A percentile compares a stretch with the other conserved stretches of the same genome.
These are phyloP conservation scores for Kentomonas sorsogonicus DNA, from an alignment of 208 protist genomes.

Conservation along the genomic window DNA sequence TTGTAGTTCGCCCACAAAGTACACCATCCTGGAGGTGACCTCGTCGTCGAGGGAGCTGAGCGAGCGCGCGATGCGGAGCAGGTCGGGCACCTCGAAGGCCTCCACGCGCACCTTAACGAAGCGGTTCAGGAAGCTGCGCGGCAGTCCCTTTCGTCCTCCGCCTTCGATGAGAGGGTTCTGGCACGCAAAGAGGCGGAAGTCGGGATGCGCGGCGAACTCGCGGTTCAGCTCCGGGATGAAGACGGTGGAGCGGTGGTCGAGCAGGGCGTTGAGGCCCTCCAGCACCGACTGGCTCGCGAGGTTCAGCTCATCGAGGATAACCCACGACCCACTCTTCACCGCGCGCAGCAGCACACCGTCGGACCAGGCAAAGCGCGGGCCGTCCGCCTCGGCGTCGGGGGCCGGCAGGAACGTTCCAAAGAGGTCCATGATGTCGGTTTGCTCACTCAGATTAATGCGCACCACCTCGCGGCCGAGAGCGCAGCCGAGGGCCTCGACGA, in stretches of 20 bases:
- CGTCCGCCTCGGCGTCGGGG: constrained; percentile 21
- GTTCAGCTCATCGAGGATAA: constrained; percentile 99
- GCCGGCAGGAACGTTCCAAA: constrained; percentile 88
- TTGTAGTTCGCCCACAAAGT: constrained; percentile 92
- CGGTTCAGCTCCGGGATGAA: constrained; percentile 92
- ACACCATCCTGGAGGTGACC: too few species aligned
- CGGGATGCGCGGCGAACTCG: constrained; percentile 73
- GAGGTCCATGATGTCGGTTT: constrained; percentile 99
- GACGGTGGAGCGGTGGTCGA: constrained; percentile 98
- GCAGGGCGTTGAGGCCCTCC: constrained; percentile 99
- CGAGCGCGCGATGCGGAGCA: constrained; percentile 79
- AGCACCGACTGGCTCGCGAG: constrained; percentile 99
- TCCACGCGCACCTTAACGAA: constrained; percentile 97
- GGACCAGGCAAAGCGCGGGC: constrained; percentile 94
- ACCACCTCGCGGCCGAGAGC: constrained; percentile 91
- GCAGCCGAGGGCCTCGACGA: constrained; percentile 95
- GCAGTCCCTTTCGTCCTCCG: constrained; percentile 99
- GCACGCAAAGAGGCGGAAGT: constrained; percentile 98
- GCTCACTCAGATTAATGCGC: constrained; percentile 99
- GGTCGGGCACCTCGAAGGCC: constrained; percentile 77
- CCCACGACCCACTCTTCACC: constrained; percentile 95
- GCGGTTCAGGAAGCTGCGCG: constrained; percentile 99
- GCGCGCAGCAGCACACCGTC: constrained; percentile 98
- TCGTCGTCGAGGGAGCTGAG: constrained; percentile 71
- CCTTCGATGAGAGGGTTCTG: constrained; percentile 98